Evolutionary conservation across 805 yeast species (phyloP).

Genomic region (Vanderwaltozyma yarrowii): DNA sequence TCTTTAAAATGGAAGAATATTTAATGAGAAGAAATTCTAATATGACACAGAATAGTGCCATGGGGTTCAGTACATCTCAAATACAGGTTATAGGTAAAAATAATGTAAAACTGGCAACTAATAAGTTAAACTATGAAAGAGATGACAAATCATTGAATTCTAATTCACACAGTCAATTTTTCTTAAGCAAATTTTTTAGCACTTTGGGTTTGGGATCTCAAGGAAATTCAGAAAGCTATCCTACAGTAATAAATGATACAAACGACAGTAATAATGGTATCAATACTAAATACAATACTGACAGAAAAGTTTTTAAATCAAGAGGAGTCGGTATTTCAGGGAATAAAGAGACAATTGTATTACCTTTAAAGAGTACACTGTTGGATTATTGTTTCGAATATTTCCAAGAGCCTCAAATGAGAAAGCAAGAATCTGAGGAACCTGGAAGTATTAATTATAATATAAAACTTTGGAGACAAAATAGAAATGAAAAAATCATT

Average conservation of each 20-base stretch:
- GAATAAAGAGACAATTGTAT: conserved; percentile 7
- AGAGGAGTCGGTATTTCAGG: neutral
- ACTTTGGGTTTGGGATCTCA: conserved; percentile 42
- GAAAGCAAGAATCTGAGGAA: conserved; percentile 73
- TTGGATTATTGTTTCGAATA: conserved; percentile 75
- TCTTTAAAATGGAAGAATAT: conserved; percentile 54
- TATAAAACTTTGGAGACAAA: conserved; percentile 77
- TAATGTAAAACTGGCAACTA: neutral
- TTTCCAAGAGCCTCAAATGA: conserved; percentile 94
- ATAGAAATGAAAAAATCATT: conserved; percentile 77
- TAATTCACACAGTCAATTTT: neutral
- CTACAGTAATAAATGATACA: neutral
- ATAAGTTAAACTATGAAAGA: no score
- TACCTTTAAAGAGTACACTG: conserved; percentile 54
- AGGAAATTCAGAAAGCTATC: neutral
- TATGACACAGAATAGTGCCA: conserved; percentile 6
- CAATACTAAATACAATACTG: neutral
- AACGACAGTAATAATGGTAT: neutral
- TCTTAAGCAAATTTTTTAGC: conserved; percentile 6
- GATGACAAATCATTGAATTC: neutral
- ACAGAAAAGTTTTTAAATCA: neutral
- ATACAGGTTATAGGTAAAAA: conserved; percentile 21
- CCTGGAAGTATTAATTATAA: conserved; percentile 85
- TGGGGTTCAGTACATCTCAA: conserved; percentile 17
- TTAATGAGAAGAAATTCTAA: conserved; percentile 38